phyloP scores from a whole-genome alignment of 2,329 filamentous ascomycete genomes.

The Bertia moriformis region DNA sequence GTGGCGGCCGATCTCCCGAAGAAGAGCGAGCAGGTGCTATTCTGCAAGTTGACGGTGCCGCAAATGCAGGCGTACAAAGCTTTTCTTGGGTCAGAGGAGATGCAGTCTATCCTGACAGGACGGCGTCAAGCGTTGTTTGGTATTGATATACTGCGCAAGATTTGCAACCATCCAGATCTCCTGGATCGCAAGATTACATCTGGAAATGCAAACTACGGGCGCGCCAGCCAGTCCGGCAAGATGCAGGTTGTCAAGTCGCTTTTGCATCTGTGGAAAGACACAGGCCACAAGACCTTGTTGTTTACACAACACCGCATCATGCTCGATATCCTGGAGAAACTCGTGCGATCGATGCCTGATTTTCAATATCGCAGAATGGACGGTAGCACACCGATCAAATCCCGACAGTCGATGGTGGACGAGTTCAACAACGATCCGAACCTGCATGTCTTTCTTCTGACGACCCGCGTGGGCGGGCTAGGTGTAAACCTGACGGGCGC shows the following conservation, averaged over 20 bases:
- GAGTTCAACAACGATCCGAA: slow-evolving; percentile 73
- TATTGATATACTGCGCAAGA: slow-evolving; percentile 83
- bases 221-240: slow-evolving; percentile 70
- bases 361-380: slow-evolving; percentile 84
- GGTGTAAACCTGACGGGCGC: slow-evolving; percentile 91
- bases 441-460: slow-evolving; percentile 79
- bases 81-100: slow-evolving; percentile 71
- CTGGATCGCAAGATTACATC: slow-evolving; percentile 41
- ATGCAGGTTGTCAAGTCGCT: slow-evolving; percentile 88
- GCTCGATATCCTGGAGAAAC: slow-evolving; percentile 83
- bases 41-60: slow-evolving; percentile 74
- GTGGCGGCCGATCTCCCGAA: slow-evolving; percentile 86
- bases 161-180: slow-evolving; percentile 94
- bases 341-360: slow-evolving; percentile 51
- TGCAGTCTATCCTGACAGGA: slow-evolving; percentile 65
- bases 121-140: slow-evolving; percentile 72
- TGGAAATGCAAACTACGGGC: slow-evolving; percentile 62
- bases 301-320: slow-evolving; percentile 92
- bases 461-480: slow-evolving; percentile 86
- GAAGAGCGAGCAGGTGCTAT: slow-evolving; percentile 90
- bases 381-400: slow-evolving; percentile 74
- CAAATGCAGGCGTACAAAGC: slow-evolving; percentile 70
- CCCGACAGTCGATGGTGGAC: slow-evolving; percentile 80
- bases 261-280: slow-evolving; percentile 73
- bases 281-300: slow-evolving; percentile 81